Percentiles rank a stretch among this genome's conserved stretches.
phyloP scores from a whole-genome alignment of 1,139 yeast species.

The Yamadazyma blattariae region DNA sequence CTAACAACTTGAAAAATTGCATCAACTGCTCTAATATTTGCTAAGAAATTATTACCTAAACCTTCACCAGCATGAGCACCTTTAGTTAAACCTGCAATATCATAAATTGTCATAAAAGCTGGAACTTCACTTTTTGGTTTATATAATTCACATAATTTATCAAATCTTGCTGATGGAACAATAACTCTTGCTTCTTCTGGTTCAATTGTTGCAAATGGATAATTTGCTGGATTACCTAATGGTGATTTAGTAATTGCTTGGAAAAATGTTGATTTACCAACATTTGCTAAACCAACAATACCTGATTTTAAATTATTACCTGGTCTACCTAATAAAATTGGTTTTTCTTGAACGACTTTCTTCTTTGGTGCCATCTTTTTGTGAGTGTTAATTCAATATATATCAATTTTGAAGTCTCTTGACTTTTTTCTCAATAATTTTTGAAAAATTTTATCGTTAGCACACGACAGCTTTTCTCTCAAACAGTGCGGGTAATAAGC shows the following conservation, averaged over 20 bases:
- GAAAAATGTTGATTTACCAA: constrained; percentile 91
- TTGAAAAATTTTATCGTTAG: constrained; percentile 10
- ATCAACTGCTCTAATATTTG: constrained; percentile 97
- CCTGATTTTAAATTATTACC: constrained; percentile 96
- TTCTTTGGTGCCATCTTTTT: constrained; percentile 87
- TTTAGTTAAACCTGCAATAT: constrained; percentile 96
- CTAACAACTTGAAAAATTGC: constrained; percentile 97
- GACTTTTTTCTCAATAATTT: not conserved
- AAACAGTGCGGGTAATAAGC: constrained; percentile 1
- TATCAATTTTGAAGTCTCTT: constrained; percentile 1
- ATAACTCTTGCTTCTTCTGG: constrained; percentile 98
- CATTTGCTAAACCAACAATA: constrained; percentile 95
- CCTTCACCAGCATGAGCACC: constrained; percentile 99
- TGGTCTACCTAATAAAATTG: constrained; percentile 93
- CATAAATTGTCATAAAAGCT: constrained; percentile 90
- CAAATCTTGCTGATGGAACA: constrained; percentile 92
- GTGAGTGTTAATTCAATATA: too few species aligned
- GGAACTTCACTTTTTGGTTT: constrained; percentile 88
- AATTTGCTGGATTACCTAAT: constrained; percentile 96
- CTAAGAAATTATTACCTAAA: constrained; percentile 94
- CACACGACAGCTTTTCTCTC: constrained; percentile 5
- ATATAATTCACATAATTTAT: constrained; percentile 66
- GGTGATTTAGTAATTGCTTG: constrained; percentile 88
- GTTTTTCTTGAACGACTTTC: constrained; percentile 79
- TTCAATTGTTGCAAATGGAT: constrained; percentile 97